Base-by-base conservation (phyloP, 2,329 filamentous ascomycete species). In the Seiridium cupressi region DNA sequence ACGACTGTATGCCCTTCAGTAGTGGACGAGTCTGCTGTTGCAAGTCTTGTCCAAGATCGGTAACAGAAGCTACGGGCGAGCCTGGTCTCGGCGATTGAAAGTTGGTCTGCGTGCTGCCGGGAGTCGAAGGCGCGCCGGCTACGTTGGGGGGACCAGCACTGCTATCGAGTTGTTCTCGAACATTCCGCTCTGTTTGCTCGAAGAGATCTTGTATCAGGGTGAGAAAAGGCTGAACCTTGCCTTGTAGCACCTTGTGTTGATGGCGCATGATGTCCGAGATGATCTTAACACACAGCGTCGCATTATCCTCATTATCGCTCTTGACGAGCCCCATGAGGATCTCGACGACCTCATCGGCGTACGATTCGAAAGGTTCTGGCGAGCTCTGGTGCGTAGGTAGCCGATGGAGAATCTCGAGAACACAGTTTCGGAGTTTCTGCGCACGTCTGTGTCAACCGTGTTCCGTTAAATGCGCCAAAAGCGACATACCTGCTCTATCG, bases 271-370 rank as follows among this genome's bases (percentile, higher is more conserved):
- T 89, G 72, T 99, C 95, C 80, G 97, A 97, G 56, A 96, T 92
- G 11, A 94, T 96, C 81, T 99, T 99, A 78, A 99, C 92, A 73
- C 94, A 97, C 63, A 99, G 80, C n/a, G 96, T 92, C 2, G 94
- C 95, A 81, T 99, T 99, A 64, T 99, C 95, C 77, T 99, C 95
- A 69, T 99, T 99, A 76, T 99, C 95, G 47, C 87, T 89, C 66
- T 89, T 88, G 61, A 98, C 93, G 61, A 99, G 80, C 58, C 86
- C 85, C 88, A 98, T 94, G 64, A 98, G 83, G 65, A 96, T 83
- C 71, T 97, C 93, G 61, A 97, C 92, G 62, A 96, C 89, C 72
- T 96, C 92, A 65, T 88, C 85, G 44, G 94, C 93, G 74, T 94
- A 96, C 0, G 89, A 90, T 73, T 98, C 93, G 76, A 97, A 89